Base-by-base conservation (phyloP, 2,329 filamentous ascomycete species). In the Mariannaea elegans region DNA sequence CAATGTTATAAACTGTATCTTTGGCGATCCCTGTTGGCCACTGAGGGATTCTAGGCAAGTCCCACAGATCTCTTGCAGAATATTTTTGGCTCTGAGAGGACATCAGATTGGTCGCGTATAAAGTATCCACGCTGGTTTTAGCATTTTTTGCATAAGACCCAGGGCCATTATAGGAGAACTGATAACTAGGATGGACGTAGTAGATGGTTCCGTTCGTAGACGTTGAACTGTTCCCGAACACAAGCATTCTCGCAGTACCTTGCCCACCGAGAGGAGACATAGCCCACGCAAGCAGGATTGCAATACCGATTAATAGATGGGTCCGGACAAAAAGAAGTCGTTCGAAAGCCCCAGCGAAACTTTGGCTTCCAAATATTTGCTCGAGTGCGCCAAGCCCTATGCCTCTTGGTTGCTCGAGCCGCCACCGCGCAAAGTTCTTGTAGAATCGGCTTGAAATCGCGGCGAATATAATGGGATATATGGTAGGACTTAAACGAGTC, bases 331-430 rank as follows among this genome's bases (percentile, higher is more conserved):
- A 47, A 0, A 64, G 19, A 0, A 64, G 42, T 2, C 56, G 31
- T 6, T 63, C 62, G 0, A 64, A 2, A 0, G 60, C 48, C 1
- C 54, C 48, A 0, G 62, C 62, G 7, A 64, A 51, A 3, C 46
- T 64, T 14, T 62, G 62, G 18, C 62, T 64, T 2, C 59, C 59
- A n/a, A 55, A 60, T 2, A 63, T 29, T 16, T 64, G 59, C 19
- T 64, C 62, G 3, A 64, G 62, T 0, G 48, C 42, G 0, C 18
- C 62, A 1, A 64, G n/a, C 1, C 31, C 38, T 8, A 64, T 52
- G 13, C 59, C 62, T 1, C 39, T 18, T 1, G 19, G 47, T 4
- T 47, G 48, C 24, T 64, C 59, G 4, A 63, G 6, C 4, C 18
- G 39, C 60, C 62, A 63, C 1, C 56, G 52, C 2, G 62, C 56